Conservation (phyloP, 768 basidiomycete species). For the Rhodocollybia butyracea region DNA sequence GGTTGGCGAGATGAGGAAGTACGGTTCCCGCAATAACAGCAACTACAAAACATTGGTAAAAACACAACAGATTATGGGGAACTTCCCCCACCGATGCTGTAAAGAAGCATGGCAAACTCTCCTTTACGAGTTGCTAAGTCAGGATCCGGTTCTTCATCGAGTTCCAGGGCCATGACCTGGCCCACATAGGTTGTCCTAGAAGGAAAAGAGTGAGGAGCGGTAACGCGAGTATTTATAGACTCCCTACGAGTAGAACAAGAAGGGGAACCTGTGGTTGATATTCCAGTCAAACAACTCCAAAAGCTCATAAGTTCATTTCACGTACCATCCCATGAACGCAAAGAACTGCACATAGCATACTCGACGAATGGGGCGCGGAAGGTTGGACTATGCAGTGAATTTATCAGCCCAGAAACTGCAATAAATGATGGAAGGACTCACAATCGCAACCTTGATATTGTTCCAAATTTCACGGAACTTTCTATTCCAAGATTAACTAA, state of each 20-base stretch:
- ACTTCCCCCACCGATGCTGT: constrained; percentile 70
- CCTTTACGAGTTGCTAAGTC: constrained; percentile 85
- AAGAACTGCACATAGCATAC: constrained; percentile 94
- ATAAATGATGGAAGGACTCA: too few relatives aligned
- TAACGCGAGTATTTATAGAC: background rate
- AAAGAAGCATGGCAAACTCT: constrained; percentile 85
- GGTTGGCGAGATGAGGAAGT: constrained; percentile 76
- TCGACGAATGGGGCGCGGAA: constrained; percentile 81
- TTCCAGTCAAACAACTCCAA: constrained; percentile 7
- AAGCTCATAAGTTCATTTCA: constrained; percentile 7
- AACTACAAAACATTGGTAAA: constrained; percentile 40
- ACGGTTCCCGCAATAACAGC: constrained; percentile 80
- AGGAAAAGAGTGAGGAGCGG: background rate
- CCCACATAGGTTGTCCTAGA: constrained; percentile 88
- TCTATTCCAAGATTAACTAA: constrained; percentile 28
- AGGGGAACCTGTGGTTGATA: constrained; percentile 71
- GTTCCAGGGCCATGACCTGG: constrained; percentile 87
- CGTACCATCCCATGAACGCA: constrained; percentile 95
- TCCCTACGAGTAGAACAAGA: constrained; percentile 84
- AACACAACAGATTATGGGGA: background rate
- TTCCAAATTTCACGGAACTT: constrained; percentile 68
- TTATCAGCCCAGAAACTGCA: too few relatives aligned
- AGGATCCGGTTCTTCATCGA: constrained; percentile 67
- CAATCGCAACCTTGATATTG: constrained; percentile 72
- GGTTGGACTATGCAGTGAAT: too few relatives aligned